Evolutionary conservation across 352 stramenopile genomes (phyloP), one percentile per base, ranked within the genome.

Genomic region (Pythium guiyangense): DNA sequence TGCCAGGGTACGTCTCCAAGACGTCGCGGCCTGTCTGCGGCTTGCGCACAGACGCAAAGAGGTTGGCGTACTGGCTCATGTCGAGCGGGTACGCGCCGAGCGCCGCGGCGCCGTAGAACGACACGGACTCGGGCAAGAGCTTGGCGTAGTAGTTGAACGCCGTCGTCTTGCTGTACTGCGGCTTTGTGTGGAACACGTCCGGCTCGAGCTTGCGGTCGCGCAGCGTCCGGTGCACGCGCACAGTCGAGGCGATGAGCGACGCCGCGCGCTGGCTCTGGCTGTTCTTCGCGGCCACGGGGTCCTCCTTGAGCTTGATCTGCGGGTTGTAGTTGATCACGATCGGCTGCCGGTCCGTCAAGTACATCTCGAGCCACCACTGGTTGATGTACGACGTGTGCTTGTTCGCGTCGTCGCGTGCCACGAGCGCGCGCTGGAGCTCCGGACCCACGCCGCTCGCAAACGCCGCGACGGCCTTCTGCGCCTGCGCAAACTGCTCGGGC

Each of bases 351-450:
- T 96, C 86, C 20, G 52, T 77, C 43, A 97, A 61, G 71, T 97
- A 97, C 89, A 96, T 96, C 54, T 97, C 88, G 31, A 93, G 85
- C 89, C 89, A 97, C 85, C 88, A 96, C 59, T 94, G 75, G 73
- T 96, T 95, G 64, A 96, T 96, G 68, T 96, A 97, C 60, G 80
- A 94, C 69, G 89, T 96, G 71, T 96, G 77, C 58, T 71, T 75
- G 67, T 96, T 79, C 42, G 74, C 74, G 5, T 83, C 77, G 64
- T 97, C 88, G 26, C 82, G 73, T 5, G 69, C 80, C 22, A 96
- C 61, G 35, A 97, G 70, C 57, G 84, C 82, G 12, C 68, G 67
- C 46, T 96, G 88, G 25, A 96, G 71, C 22, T 84, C 56, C 6
- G 77, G 73, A 2, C 86, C 86, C 17, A 79, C 70, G 47, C 79